Conservation (phyloP, 2,329 filamentous ascomycete genomes). For the Fusarium zealandicum region DNA sequence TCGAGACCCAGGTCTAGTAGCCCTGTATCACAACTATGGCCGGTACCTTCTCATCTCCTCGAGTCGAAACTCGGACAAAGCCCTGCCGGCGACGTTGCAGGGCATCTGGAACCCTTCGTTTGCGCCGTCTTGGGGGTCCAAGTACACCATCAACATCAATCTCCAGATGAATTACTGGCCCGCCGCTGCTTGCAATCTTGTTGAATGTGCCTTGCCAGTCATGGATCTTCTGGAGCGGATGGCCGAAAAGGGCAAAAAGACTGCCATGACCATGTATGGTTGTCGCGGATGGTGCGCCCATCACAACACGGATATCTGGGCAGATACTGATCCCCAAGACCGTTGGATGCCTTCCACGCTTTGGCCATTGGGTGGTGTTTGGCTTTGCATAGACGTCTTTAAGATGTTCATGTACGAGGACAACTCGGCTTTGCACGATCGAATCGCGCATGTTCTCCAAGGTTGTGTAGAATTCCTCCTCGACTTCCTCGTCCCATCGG, state of each 20-base stretch:
- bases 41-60: conserved; percentile 44
- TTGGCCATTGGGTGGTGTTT: conserved; percentile 39
- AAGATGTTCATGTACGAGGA: conserved; percentile 38
- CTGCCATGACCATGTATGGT: conserved; percentile 48
- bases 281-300: conserved; percentile 48
- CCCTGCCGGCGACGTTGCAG: conserved; percentile 46
- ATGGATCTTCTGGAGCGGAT: conserved; percentile 44
- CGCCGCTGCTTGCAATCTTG: conserved; percentile 42
- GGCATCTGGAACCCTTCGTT: conserved; percentile 47
- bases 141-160: conserved; percentile 61
- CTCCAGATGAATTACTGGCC: conserved; percentile 63
- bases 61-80: conserved; percentile 31
- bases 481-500: conserved; percentile 46
- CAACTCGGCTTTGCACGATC: conserved; percentile 22
- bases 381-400: conserved; percentile 36
- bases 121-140: conserved; percentile 53
- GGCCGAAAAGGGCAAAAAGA: conserved; percentile 41
- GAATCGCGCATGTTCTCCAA: conserved; percentile 44
- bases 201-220: conserved; percentile 51
- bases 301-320: conserved; percentile 52
- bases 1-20: conserved; percentile 39
- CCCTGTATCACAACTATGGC: conserved; percentile 44
- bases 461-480: conserved; percentile 48
- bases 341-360: conserved; percentile 41
- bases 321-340: conserved; percentile 48